These are phyloP conservation scores for Pulveroboletus sp. DNA, from an alignment of 768 basidiomycete genomes.

Conservation along the genomic window DNA sequence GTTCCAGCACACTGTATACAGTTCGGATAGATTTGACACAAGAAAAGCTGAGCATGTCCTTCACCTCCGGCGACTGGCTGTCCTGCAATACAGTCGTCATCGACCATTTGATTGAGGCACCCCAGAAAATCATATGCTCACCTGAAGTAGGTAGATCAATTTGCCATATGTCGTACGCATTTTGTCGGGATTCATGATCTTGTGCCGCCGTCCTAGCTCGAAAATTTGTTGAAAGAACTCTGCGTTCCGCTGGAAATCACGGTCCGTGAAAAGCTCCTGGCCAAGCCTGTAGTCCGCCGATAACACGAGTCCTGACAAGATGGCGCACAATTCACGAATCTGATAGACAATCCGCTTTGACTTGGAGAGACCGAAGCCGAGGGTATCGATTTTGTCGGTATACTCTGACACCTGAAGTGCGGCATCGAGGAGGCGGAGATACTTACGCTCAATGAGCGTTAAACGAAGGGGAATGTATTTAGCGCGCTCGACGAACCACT, in stretches of 20 bases:
- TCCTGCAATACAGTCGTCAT: slow-evolving; percentile 45
- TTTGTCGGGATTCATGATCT: slow-evolving; percentile 91
- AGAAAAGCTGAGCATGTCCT: slow-evolving; percentile 72
- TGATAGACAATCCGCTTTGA: slow-evolving; percentile 85
- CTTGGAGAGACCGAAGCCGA: slow-evolving; percentile 73
- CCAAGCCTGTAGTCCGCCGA: slow-evolving; percentile 85
- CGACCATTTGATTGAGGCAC: background rate
- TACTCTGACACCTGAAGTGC: slow-evolving; percentile 83
- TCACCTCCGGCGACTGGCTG: slow-evolving; percentile 78
- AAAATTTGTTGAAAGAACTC: slow-evolving; percentile 79
- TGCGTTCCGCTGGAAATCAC: slow-evolving; percentile 75
- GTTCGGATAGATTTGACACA: slow-evolving; percentile 77
- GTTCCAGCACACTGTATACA: slow-evolving; percentile 63
- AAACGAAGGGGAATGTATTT: slow-evolving; percentile 80
- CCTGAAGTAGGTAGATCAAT: slow-evolving; percentile 78
- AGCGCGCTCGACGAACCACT: slow-evolving; percentile 81
- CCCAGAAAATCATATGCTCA: slow-evolving; percentile 24
- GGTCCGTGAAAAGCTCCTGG: slow-evolving; percentile 79
- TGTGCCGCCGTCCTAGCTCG: slow-evolving; percentile 78
- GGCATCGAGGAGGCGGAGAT: slow-evolving; percentile 78
- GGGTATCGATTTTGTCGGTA: slow-evolving; percentile 84
- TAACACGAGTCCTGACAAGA: slow-evolving; percentile 77
- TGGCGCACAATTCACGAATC: slow-evolving; percentile 82
- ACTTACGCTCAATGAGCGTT: slow-evolving; percentile 72
- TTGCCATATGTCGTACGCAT: slow-evolving; percentile 89